Percentiles rank a stretch among this genome's conserved stretches.
Conservation (phyloP, 73 alveolate genomes). For the Uronychia binucleata region DNA sequence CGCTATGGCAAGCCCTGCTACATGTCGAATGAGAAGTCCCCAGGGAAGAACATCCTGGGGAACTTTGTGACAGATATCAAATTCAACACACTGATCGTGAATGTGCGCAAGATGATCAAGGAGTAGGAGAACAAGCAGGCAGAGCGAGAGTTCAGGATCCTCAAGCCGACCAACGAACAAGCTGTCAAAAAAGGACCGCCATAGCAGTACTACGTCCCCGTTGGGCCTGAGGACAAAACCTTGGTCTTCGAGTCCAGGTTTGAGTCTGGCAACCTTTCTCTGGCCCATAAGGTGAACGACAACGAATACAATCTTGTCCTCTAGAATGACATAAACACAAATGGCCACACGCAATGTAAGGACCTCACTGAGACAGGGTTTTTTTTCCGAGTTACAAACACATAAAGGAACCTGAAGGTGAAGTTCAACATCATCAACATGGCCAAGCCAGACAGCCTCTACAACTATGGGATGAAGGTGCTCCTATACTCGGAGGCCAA, state of each 20-base stretch:
- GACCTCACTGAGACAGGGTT: slow-evolving; percentile 43
- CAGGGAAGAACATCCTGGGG: not conserved
- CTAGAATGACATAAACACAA: slow-evolving; percentile 81
- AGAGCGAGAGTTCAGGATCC: not conserved
- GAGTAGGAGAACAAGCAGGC: not conserved
- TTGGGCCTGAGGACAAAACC: slow-evolving; percentile 66
- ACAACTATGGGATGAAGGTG: slow-evolving; percentile 95
- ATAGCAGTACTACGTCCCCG: slow-evolving; percentile 54
- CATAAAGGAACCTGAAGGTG: slow-evolving; percentile 50
- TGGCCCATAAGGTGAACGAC: slow-evolving; percentile 47
- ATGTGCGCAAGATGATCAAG: not conserved
- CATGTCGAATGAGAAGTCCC: slow-evolving; percentile 26
- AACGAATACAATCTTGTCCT: slow-evolving; percentile 76
- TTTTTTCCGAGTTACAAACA: slow-evolving; percentile 54
- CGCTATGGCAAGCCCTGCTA: slow-evolving; percentile 41
- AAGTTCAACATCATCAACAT: slow-evolving; percentile 97
- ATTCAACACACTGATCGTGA: not conserved
- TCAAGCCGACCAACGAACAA: not conserved
- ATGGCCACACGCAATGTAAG: slow-evolving; percentile 77
- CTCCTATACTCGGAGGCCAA: slow-evolving; percentile 77
- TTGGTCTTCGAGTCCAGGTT: slow-evolving; percentile 87
- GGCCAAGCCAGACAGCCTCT: slow-evolving; percentile 96
- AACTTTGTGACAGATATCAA: not conserved
- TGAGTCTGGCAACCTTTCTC: slow-evolving; percentile 81
- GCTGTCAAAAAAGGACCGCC: not conserved